Evolutionary conservation across 1,284 basidiomycete genomes (phyloP).

Genomic region (Pseudozyma thailandica): DNA sequence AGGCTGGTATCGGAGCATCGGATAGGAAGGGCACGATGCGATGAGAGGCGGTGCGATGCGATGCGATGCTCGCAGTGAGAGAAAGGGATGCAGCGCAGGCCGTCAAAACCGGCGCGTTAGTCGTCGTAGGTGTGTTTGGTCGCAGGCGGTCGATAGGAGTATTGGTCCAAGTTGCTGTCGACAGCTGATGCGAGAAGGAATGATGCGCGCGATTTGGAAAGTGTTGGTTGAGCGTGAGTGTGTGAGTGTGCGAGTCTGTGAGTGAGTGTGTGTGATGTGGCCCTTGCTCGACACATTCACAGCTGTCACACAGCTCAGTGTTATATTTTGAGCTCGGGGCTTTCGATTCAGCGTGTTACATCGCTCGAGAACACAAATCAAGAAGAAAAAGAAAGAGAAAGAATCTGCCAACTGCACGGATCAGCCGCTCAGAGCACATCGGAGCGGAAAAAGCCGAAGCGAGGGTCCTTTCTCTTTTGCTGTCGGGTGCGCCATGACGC

Average conservation of each 20-base stretch:
- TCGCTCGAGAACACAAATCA: not conserved
- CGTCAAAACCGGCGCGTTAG: too few species aligned
- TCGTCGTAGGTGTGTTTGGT: too few species aligned
- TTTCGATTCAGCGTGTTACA: not conserved
- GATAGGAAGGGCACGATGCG: too few species aligned
- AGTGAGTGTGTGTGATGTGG: not conserved
- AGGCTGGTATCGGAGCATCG: too few species aligned
- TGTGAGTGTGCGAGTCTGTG: not conserved
- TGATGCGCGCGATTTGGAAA: not conserved
- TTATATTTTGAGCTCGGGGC: too few species aligned
- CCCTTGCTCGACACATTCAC: not conserved
- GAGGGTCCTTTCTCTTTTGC: not conserved
- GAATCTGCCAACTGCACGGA: slow-evolving; percentile 8
- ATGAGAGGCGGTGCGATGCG: too few species aligned
- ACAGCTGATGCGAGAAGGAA: not conserved
- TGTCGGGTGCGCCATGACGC: not conserved
- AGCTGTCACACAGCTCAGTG: not conserved
- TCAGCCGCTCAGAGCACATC: not conserved
- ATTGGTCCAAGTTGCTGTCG: too few species aligned
- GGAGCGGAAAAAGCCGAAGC: not conserved
- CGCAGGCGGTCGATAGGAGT: too few species aligned
- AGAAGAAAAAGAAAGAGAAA: too few species aligned
- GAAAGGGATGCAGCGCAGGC: too few species aligned
- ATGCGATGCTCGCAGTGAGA: too few species aligned
- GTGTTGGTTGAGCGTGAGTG: not conserved